Evolutionary conservation across 176 grass and related monocot species (phyloP).

Genomic region (Carex myosuroides): DNA sequence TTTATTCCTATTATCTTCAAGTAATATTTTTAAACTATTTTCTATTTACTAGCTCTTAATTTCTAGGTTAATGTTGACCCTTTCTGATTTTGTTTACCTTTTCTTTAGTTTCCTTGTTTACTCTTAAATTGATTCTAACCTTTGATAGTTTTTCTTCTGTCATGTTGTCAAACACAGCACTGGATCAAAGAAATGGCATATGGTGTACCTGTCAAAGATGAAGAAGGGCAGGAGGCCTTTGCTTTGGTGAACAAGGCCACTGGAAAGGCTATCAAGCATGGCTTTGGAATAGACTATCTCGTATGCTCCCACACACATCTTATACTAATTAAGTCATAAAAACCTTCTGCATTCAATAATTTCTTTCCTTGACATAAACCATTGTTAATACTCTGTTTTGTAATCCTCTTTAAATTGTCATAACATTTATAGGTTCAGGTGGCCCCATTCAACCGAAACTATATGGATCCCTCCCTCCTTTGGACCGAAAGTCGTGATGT

Average conservation of each 20-base stretch:
- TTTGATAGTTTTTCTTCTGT: too few species aligned
- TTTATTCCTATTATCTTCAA: too few species aligned
- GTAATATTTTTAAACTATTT: too few species aligned
- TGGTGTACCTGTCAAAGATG: constrained; percentile 54
- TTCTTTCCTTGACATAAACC: too few species aligned
- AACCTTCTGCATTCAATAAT: too few species aligned
- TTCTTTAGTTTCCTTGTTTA: too few species aligned
- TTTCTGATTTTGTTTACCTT: too few species aligned
- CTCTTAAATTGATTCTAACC: too few species aligned
- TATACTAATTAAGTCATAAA: too few species aligned
- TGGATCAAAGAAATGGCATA: constrained; percentile 57
- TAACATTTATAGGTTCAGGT: neutral
- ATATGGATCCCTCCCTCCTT: neutral
- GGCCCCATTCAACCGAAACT: neutral
- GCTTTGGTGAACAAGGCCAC: constrained; percentile 72
- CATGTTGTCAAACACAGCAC: constrained; percentile 26
- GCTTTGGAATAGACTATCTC: constrained; percentile 47
- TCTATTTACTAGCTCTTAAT: too few species aligned
- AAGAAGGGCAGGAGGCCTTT: constrained; percentile 38
- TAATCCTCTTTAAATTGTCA: neutral
- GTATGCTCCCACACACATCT: constrained; percentile 1
- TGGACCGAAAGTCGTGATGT: neutral
- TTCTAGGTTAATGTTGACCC: too few species aligned
- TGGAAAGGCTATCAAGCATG: constrained; percentile 68
- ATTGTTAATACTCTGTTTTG: neutral